A percentile compares a stretch with the other conserved stretches of the same genome.
Conservation (phyloP, 129 eudicot species). For the Lactuca sativa region DNA sequence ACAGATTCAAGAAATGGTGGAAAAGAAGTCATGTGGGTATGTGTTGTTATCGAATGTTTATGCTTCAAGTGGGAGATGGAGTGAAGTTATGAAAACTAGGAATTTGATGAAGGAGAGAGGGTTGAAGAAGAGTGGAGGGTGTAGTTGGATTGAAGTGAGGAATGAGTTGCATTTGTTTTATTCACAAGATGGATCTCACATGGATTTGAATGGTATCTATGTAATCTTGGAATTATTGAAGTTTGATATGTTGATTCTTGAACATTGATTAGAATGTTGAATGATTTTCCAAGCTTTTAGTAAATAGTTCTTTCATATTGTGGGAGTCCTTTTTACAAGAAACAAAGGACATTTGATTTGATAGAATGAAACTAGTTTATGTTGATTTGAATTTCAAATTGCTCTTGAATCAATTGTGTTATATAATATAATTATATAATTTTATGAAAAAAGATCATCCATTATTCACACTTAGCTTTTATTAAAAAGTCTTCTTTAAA, state of each 20-base stretch:
- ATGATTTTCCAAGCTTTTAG: background rate
- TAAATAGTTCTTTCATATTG: background rate
- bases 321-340: too few relatives aligned
- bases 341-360: background rate
- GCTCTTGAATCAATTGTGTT: background rate
- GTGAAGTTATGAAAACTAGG: conserved; percentile 54
- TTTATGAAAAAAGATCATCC: background rate
- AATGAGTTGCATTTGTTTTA: conserved; percentile 49
- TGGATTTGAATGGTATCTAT: conserved; percentile 40
- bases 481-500: background rate
- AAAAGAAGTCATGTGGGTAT: conserved; percentile 57
- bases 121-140: conserved; percentile 61
- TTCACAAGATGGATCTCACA: conserved; percentile 59
- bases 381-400: background rate
- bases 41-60: conserved; percentile 61
- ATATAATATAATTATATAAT: background rate
- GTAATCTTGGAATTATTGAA: conserved; percentile 47
- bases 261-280: background rate
- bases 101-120: conserved; percentile 62
- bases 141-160: conserved; percentile 78
- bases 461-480: background rate
- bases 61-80: conserved; percentile 70
- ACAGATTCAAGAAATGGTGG: conserved; percentile 46
- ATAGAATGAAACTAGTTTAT: background rate
- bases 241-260: conserved; percentile 41